Conservation (phyloP, 176 grass and related monocot genomes). For the Paspalum notatum region DNA sequence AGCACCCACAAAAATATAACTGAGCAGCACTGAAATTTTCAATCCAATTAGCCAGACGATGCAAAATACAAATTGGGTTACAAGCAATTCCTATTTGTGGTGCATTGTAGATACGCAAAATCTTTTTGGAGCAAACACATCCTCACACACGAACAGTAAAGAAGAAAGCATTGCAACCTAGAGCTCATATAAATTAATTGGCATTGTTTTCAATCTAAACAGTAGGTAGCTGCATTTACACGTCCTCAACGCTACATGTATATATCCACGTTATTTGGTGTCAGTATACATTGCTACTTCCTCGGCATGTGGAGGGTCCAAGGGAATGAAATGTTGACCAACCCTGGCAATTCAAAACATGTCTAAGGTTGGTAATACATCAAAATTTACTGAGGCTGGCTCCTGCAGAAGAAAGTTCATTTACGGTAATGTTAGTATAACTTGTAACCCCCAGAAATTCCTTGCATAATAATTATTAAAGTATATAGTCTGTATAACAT, state of each 20-base stretch:
- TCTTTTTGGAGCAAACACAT: not conserved
- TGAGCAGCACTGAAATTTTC: too few species aligned
- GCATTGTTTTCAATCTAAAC: not conserved
- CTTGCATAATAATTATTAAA: not conserved
- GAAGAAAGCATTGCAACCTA: not conserved
- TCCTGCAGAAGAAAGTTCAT: constrained; percentile 48
- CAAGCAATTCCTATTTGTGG: not conserved
- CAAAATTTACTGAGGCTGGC: constrained; percentile 45
- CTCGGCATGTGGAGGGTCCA: not conserved
- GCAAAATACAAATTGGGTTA: not conserved
- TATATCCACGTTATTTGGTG: constrained; percentile 11
- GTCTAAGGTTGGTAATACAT: constrained; percentile 38
- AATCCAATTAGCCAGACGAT: too few species aligned
- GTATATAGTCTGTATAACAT: not conserved
- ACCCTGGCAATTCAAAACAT: constrained; percentile 45
- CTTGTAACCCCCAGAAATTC: not conserved
- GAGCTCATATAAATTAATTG: not conserved
- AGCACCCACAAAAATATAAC: too few species aligned
- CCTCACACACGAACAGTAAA: not conserved
- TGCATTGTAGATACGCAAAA: too few species aligned
- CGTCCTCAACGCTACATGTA: constrained; percentile 16
- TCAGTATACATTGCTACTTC: constrained; percentile 23
- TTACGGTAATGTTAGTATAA: constrained; percentile 22
- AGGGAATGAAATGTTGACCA: constrained; percentile 19
- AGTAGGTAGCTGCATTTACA: constrained; percentile 10